Percentiles rank a stretch among this genome's conserved stretches.
These are phyloP conservation scores for Claviceps pazoutovae DNA, from an alignment of 2,329 filamentous ascomycete species.

Conservation along the genomic window DNA sequence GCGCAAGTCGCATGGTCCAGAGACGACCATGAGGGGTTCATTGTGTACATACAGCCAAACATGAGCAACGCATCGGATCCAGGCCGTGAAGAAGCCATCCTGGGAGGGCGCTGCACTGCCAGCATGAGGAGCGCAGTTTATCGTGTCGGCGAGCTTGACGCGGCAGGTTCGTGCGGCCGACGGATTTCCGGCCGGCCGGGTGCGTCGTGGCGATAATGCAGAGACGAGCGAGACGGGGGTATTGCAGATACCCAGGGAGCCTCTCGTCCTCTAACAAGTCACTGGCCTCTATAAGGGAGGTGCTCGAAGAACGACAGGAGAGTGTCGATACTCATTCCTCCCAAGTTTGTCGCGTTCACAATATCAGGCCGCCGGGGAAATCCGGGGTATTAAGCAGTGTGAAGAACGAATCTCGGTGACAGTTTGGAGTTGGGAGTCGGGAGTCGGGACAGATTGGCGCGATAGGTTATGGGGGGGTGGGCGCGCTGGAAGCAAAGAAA, in stretches of 20 bases:
- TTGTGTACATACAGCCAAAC: constrained; percentile 49
- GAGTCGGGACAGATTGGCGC: constrained; percentile 1
- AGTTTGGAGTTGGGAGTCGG: neutral
- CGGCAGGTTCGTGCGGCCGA: neutral
- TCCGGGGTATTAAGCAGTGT: constrained; percentile 10
- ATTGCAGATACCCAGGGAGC: neutral
- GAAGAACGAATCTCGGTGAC: constrained; percentile 1
- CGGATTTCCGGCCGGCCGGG: neutral
- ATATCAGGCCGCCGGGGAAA: constrained; percentile 5
- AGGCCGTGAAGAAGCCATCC: constrained; percentile 46
- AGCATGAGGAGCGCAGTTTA: constrained; percentile 38
- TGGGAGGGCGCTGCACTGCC: constrained; percentile 36
- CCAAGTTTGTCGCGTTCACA: too few relatives aligned
- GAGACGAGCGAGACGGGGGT: neutral
- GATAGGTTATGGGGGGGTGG: constrained; percentile 4
- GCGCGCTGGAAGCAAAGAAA: neutral
- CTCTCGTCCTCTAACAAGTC: neutral
- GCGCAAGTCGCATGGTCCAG: neutral
- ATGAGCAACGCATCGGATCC: constrained; percentile 38
- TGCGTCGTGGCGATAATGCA: neutral
- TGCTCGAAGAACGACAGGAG: too few relatives aligned
- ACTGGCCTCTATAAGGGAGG: neutral
- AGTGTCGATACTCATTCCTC: too few relatives aligned
- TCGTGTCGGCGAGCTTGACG: constrained; percentile 6
- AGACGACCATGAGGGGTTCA: neutral